Evolutionary conservation across 2,329 filamentous ascomycete genomes (phyloP), one percentile per base, ranked within the genome.

Genomic region (Thelonectria rubi): DNA sequence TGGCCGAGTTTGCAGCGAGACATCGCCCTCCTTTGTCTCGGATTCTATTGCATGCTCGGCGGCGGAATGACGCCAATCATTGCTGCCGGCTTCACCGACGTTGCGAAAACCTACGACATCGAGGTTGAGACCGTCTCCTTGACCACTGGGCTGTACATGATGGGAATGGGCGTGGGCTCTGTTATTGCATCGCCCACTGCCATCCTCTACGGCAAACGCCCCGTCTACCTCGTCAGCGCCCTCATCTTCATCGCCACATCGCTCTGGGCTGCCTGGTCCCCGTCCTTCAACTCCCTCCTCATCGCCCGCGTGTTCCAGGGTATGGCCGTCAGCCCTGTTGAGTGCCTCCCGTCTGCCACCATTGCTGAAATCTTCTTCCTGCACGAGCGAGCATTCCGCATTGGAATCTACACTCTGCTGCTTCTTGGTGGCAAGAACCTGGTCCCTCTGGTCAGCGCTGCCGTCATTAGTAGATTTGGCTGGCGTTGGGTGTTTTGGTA

Each of bases 291-390:
- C 2, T 97, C 93, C 10, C 83, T 98, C 39, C 82, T 97, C 6
- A 76, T 93, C 9, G 94, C 93, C 24, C 86, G 94, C 55, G 88
- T 98, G 49, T 90, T 97, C 63, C 92, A 96, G 76, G 95, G 94
- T 3, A 82, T 97, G 10, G 90, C 93, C 0, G 89, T 97, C 50
- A 95, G 92, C 66, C 93, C 93, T 0, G 92, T 97, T 9, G 94
- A 98, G 76, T 97, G 93, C 72, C 83, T 98, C 30, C 94, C 94
- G 0, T 97, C 93, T 5, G 94, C 94, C 15, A 97, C 93, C 0
- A 94, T 98, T 71, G 93, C 94, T 3, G 94, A 98, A 76, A 97
- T 98, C 62, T 98, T 94, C 80, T 97, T 97, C 73, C 82, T 98
- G 18, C 94, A 98, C 71, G 94, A 98, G 78, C 86, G 94, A 63